These are phyloP conservation scores for Maudiozyma barnettii DNA, from an alignment of 805 yeast species.

Conservation along the genomic window DNA sequence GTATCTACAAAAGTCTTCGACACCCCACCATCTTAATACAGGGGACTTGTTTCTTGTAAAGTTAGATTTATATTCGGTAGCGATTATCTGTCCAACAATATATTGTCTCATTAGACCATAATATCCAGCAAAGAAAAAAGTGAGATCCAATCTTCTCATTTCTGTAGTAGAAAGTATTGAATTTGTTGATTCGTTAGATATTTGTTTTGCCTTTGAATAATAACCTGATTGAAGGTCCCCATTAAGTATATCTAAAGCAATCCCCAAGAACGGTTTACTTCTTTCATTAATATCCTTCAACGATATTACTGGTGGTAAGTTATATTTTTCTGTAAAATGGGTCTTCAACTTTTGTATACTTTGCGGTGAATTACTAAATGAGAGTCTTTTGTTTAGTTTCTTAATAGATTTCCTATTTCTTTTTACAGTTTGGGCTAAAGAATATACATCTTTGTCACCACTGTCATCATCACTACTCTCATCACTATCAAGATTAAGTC, in stretches of 20 bases:
- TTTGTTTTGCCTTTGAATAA: slow-evolving; percentile 40
- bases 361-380: not conserved
- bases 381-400: not conserved
- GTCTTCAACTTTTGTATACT: not conserved
- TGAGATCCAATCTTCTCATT: slow-evolving; percentile 38
- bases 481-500: not conserved
- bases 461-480: not conserved
- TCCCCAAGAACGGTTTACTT: slow-evolving; percentile 24
- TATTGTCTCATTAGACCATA: slow-evolving; percentile 52
- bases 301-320: slow-evolving; percentile 22
- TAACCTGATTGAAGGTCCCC: slow-evolving; percentile 40
- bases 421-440: not conserved
- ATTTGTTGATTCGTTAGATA: slow-evolving; percentile 32
- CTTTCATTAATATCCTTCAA: slow-evolving; percentile 25
- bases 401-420: not conserved
- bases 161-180: slow-evolving; percentile 40
- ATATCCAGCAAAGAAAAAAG: slow-evolving; percentile 46
- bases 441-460: not conserved
- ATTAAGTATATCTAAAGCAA: slow-evolving; percentile 34
- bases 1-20: slow-evolving; percentile 43
- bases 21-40: slow-evolving; percentile 53
- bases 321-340: slow-evolving; percentile 2
- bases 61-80: slow-evolving; percentile 24
- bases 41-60: slow-evolving; percentile 31
- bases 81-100: slow-evolving; percentile 37